Percentiles rank a stretch among this genome's conserved stretches.
phyloP scores from a whole-genome alignment of 495 filamentous ascomycete species.

The Talaromyces ruber region DNA sequence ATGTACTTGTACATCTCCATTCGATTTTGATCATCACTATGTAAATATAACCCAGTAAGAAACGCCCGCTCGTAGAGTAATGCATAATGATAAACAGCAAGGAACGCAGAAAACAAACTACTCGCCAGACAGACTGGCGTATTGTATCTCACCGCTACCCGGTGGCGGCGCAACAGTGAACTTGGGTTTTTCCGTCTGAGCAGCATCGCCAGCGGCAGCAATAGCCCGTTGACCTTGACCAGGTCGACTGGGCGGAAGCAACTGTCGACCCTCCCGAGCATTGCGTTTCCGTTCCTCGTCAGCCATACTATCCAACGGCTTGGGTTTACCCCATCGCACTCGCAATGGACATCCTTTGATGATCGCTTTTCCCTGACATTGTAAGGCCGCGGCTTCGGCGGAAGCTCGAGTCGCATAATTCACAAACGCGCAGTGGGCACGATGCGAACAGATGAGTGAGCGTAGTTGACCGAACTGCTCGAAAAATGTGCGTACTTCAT shows the following conservation, averaged over 20 bases:
- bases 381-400: slow-evolving; percentile 75
- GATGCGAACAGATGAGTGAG: slow-evolving; percentile 88
- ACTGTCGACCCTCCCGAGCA: slow-evolving; percentile 62
- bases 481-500: slow-evolving; percentile 85
- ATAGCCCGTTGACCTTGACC: slow-evolving; percentile 25
- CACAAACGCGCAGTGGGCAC: slow-evolving; percentile 92
- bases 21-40: neutral
- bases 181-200: slow-evolving; percentile 35
- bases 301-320: slow-evolving; percentile 81
- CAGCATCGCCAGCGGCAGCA: slow-evolving; percentile 19
- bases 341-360: slow-evolving; percentile 77
- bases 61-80: slow-evolving; percentile 35
- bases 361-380: slow-evolving; percentile 80
- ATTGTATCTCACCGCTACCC: slow-evolving; percentile 70
- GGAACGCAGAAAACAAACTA: slow-evolving; percentile 7
- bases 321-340: slow-evolving; percentile 86
- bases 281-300: slow-evolving; percentile 68
- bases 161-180: slow-evolving; percentile 70
- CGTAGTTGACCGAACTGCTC: slow-evolving; percentile 77
- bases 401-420: slow-evolving; percentile 78
- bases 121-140: slow-evolving; percentile 79
- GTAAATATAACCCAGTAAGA: neutral
- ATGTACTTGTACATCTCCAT: slow-evolving; percentile 3
- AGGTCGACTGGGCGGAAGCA: slow-evolving; percentile 24
- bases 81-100: slow-evolving; percentile 15